These are phyloP conservation scores for Angophora floribunda DNA, from an alignment of 345 rosid genomes.

Conservation along the genomic window DNA sequence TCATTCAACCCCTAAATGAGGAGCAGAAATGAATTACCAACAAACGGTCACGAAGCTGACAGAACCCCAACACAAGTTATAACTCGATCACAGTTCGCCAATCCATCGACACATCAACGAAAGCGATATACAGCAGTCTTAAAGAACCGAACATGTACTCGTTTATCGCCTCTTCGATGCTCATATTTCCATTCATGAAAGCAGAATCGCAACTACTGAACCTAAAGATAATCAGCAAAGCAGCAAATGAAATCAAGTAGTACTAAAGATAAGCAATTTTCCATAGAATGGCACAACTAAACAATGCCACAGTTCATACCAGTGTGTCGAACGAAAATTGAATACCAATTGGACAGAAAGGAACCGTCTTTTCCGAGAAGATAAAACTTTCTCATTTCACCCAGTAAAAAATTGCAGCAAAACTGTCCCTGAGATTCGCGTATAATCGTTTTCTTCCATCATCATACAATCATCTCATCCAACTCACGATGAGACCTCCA, in stretches of 20 bases:
- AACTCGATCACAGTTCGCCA: background rate
- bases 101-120: background rate
- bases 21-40: background rate
- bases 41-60: background rate
- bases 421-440: background rate
- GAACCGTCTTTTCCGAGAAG: background rate
- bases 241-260: background rate
- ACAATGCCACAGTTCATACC: background rate
- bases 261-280: background rate
- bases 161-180: background rate
- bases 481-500: background rate
- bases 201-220: background rate
- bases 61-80: background rate
- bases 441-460: background rate
- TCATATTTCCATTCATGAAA: background rate
- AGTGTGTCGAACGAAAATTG: background rate
- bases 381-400: background rate
- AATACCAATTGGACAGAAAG: background rate
- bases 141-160: background rate
- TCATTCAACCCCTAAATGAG: background rate
- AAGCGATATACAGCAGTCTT: background rate
- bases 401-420: background rate
- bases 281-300: background rate
- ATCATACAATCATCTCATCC: background rate
- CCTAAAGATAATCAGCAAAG: background rate